Conservation (phyloP, 352 stramenopile genomes). For the Phytophthora ohioensis region DNA sequence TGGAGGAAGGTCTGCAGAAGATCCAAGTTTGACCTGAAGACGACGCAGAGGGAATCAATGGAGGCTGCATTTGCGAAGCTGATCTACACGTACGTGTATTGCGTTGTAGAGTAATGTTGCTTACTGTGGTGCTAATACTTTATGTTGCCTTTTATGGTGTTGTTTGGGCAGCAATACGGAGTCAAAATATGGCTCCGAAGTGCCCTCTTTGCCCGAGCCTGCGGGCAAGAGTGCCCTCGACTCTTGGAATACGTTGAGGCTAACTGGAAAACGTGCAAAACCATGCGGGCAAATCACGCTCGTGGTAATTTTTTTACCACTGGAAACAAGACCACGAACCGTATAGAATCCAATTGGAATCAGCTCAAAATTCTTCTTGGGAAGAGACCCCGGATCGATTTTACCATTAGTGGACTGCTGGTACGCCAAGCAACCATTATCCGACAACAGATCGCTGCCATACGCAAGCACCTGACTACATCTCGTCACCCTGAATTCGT, state of each 20-base stretch:
- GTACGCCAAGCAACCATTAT: no score
- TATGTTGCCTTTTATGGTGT: neutral
- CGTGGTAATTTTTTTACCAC: neutral
- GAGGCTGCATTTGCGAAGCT: conserved; percentile 7
- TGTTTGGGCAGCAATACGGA: conserved; percentile 1
- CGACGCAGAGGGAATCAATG: neutral
- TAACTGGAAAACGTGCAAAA: conserved; percentile 12
- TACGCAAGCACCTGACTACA: no score
- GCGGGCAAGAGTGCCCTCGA: neutral
- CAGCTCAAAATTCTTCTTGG: no score
- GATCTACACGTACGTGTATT: conserved; percentile 6
- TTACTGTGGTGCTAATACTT: neutral
- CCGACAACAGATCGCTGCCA: no score
- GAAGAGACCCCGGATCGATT: no score
- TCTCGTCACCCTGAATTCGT: neutral
- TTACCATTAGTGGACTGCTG: no score
- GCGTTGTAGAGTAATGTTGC: neutral
- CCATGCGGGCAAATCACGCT: conserved; percentile 13
- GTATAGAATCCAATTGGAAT: no score
- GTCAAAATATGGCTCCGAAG: conserved; percentile 4
- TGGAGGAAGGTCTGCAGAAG: no score
- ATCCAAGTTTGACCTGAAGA: neutral
- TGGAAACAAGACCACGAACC: neutral
- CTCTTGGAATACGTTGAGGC: neutral
- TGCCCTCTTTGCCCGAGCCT: neutral